A percentile compares a stretch with the other conserved stretches of the same genome.
phyloP scores from a whole-genome alignment of 768 basidiomycete species.

The Mycena latifolia region DNA sequence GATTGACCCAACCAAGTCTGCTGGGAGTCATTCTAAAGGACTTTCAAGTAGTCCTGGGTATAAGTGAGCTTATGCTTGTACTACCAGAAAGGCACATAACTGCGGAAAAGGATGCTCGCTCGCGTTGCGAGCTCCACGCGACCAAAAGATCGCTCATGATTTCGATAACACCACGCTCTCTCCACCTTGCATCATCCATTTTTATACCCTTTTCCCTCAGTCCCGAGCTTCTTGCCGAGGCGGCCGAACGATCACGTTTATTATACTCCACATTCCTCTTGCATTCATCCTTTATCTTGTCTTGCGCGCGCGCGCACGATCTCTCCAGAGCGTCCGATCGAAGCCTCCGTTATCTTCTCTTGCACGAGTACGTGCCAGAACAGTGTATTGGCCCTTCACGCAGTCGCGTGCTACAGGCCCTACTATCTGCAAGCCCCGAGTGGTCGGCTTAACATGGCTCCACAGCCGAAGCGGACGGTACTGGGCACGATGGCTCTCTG shows the following conservation, averaged over 20 bases:
- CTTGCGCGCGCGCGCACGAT: slow-evolving; percentile 13
- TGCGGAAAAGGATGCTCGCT: slow-evolving; percentile 10
- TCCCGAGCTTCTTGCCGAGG: slow-evolving; percentile 12
- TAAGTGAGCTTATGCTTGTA: slow-evolving; percentile 11
- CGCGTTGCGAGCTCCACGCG: slow-evolving; percentile 19
- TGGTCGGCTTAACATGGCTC: slow-evolving; percentile 9
- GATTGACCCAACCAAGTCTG: slow-evolving; percentile 1
- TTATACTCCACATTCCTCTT: slow-evolving; percentile 19
- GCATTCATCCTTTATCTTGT: slow-evolving; percentile 19
- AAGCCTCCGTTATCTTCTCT: not conserved
- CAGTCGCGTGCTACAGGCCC: slow-evolving; percentile 5
- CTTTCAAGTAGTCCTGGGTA: slow-evolving; percentile 8
- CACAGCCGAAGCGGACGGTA: slow-evolving; percentile 1
- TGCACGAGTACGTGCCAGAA: too few species aligned
- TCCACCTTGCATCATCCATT: slow-evolving; percentile 10
- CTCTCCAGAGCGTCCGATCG: not conserved
- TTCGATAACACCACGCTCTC: slow-evolving; percentile 16
- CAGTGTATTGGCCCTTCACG: not conserved
- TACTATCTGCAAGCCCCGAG: slow-evolving; percentile 2
- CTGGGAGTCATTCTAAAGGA: slow-evolving; percentile 7
- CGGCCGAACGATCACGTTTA: slow-evolving; percentile 15
- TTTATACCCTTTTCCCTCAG: slow-evolving; percentile 13
- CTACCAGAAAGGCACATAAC: slow-evolving; percentile 13
- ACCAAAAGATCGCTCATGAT: slow-evolving; percentile 14
- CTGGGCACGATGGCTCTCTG: slow-evolving; percentile 3